Percentiles rank a stretch among this genome's conserved stretches.
phyloP scores from a whole-genome alignment of 164 flowering plant genomes.

The Vitis labrusca region DNA sequence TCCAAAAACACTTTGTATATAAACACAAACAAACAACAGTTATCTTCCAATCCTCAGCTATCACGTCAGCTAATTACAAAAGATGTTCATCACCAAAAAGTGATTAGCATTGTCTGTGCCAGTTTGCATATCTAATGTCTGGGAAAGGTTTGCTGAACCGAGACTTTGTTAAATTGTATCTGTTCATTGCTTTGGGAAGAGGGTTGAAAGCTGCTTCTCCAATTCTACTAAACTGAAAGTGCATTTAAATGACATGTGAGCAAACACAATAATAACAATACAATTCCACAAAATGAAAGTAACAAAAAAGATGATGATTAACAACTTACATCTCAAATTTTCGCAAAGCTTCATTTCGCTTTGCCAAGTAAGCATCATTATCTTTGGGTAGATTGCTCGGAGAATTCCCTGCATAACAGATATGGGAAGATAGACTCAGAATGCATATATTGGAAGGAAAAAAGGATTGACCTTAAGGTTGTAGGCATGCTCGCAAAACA shows the following conservation, averaged over 20 bases:
- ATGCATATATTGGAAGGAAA: background rate
- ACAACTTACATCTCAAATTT: constrained; percentile 74
- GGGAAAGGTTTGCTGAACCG: too few species aligned
- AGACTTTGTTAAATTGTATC: background rate
- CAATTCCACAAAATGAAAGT: background rate
- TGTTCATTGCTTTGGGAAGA: constrained; percentile 31
- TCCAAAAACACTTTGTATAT: too few species aligned
- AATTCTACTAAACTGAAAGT: constrained; percentile 57
- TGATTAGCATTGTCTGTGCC: too few species aligned
- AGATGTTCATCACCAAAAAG: too few species aligned
- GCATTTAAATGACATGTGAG: background rate
- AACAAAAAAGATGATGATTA: background rate
- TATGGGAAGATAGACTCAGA: background rate
- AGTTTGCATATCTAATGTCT: too few species aligned
- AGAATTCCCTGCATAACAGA: constrained; percentile 31
- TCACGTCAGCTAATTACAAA: too few species aligned
- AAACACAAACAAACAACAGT: too few species aligned
- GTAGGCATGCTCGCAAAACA: too few species aligned
- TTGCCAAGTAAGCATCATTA: constrained; percentile 51
- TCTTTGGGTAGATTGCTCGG: constrained; percentile 46
- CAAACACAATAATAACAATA: constrained; percentile 2
- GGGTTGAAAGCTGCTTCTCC: constrained; percentile 51
- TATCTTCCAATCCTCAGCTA: too few species aligned
- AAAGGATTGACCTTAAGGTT: background rate
- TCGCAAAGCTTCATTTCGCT: constrained; percentile 59